Conservation (phyloP, 1,139 yeast genomes). For the Debaryomyces singareniensis region DNA sequence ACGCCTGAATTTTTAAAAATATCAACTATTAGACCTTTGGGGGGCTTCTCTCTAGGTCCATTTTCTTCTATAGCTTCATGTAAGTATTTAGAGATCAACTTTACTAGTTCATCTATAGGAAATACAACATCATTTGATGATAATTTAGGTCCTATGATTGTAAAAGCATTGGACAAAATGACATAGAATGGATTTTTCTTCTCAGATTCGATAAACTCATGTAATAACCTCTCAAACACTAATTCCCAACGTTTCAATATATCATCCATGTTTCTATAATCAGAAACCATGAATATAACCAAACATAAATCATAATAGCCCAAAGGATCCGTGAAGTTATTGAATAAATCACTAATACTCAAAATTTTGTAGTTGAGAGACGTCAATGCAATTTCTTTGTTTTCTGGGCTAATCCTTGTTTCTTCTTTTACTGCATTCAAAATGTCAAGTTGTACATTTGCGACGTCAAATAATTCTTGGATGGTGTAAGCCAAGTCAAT, state of each 20-base stretch:
- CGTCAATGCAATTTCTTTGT: conserved; percentile 41
- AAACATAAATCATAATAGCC: conserved; percentile 83
- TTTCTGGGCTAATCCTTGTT: conserved; percentile 43
- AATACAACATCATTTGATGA: conserved; percentile 63
- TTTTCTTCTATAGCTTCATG: conserved; percentile 31
- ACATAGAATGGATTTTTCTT: conserved; percentile 34
- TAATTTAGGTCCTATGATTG: conserved; percentile 38
- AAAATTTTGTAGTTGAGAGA: conserved; percentile 60
- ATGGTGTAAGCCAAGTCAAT: conserved; percentile 63
- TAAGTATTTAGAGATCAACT: conserved; percentile 43
- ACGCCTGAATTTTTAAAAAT: conserved; percentile 76
- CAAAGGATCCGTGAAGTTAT: conserved; percentile 80
- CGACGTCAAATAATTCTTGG: conserved; percentile 80
- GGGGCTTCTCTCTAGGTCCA: conserved; percentile 37
- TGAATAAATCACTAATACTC: conserved; percentile 73
- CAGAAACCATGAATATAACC: conserved; percentile 74
- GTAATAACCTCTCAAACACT: conserved; percentile 43
- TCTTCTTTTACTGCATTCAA: conserved; percentile 56
- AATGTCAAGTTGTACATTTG: conserved; percentile 82
- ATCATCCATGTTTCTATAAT: conserved; percentile 69
- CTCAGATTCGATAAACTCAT: conserved; percentile 26
- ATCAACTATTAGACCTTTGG: conserved; percentile 45
- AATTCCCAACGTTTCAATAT: conserved; percentile 68
- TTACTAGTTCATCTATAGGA: conserved; percentile 69
- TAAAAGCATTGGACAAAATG: conserved; percentile 31